A percentile compares a stretch with the other conserved stretches of the same genome.
These are phyloP conservation scores for Phaeoacremonium minimum DNA, from an alignment of 2,329 filamentous ascomycete species.

Conservation along the genomic window DNA sequence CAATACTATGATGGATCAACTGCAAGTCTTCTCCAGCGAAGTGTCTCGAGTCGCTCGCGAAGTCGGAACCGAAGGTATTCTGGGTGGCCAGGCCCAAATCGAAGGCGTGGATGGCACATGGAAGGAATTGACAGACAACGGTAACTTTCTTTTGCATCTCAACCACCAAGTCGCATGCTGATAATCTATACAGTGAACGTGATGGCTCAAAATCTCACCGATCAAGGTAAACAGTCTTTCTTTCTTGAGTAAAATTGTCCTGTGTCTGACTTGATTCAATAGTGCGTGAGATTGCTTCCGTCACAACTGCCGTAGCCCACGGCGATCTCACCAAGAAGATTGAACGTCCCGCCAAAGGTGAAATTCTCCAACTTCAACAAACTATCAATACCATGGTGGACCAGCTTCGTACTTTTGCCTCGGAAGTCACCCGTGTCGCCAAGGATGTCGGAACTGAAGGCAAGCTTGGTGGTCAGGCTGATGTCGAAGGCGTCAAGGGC, in stretches of 20 bases:
- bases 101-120: slow-evolving; percentile 93
- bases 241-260: too few species aligned
- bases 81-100: slow-evolving; percentile 90
- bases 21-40: slow-evolving; percentile 94
- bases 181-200: slow-evolving; percentile 58
- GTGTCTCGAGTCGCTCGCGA: slow-evolving; percentile 92
- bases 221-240: slow-evolving; percentile 50
- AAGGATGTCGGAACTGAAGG: slow-evolving; percentile 82
- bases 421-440: slow-evolving; percentile 78
- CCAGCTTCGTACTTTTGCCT: slow-evolving; percentile 77
- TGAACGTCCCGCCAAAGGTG: slow-evolving; percentile 72
- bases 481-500: slow-evolving; percentile 78
- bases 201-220: slow-evolving; percentile 78
- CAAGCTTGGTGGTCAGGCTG: slow-evolving; percentile 76
- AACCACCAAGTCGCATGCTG: too few species aligned
- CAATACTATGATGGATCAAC: slow-evolving; percentile 98
- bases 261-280: too few species aligned
- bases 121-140: slow-evolving; percentile 92
- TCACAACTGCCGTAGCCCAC: slow-evolving; percentile 78
- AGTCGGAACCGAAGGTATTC: slow-evolving; percentile 90
- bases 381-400: slow-evolving; percentile 91
- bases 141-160: slow-evolving; percentile 29
- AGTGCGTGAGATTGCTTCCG: slow-evolving; percentile 81
- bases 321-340: slow-evolving; percentile 84
- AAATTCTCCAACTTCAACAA: slow-evolving; percentile 78